These are phyloP conservation scores for Trametes cingulata DNA, from an alignment of 768 basidiomycete species.

Conservation along the genomic window DNA sequence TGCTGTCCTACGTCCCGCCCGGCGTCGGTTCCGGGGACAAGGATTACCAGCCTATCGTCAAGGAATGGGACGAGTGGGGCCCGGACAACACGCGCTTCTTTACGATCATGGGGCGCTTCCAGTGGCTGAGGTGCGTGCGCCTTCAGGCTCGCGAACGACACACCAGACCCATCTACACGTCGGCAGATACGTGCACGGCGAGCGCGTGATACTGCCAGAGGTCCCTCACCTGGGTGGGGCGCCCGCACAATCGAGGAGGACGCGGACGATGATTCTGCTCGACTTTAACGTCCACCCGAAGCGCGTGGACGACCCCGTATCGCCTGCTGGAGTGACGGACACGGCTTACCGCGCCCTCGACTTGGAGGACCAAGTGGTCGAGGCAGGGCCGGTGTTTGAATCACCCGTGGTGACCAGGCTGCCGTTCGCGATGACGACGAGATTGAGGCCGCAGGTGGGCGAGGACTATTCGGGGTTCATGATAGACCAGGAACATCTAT, in stretches of 20 bases:
- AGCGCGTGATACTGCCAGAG: conserved; percentile 36
- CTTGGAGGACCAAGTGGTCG: not conserved
- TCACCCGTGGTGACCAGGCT: conserved; percentile 21
- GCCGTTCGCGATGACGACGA: conserved; percentile 22
- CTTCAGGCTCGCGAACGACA: not conserved
- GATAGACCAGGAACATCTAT: conserved; percentile 44
- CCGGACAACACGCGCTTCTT: conserved; percentile 36
- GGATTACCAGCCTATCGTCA: conserved; percentile 15
- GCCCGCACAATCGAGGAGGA: conserved; percentile 29
- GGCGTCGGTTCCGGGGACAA: not conserved
- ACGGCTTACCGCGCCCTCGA: not conserved
- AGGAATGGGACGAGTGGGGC: conserved; percentile 44
- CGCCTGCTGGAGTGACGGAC: not conserved
- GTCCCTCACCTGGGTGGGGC: conserved; percentile 1
- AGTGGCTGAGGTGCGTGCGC: conserved; percentile 42
- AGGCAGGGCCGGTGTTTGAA: conserved; percentile 12
- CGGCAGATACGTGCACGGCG: conserved; percentile 45
- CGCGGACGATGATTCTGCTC: conserved; percentile 21
- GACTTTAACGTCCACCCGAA: conserved; percentile 36
- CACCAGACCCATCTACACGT: no score
- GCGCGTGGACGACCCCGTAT: conserved; percentile 22
- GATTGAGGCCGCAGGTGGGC: conserved; percentile 2
- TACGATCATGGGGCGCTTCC: conserved; percentile 31
- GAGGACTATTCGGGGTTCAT: conserved; percentile 41
- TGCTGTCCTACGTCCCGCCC: conserved; percentile 25